Conservation (phyloP, 495 filamentous ascomycete species). For the Aspergillus taichungensis region DNA sequence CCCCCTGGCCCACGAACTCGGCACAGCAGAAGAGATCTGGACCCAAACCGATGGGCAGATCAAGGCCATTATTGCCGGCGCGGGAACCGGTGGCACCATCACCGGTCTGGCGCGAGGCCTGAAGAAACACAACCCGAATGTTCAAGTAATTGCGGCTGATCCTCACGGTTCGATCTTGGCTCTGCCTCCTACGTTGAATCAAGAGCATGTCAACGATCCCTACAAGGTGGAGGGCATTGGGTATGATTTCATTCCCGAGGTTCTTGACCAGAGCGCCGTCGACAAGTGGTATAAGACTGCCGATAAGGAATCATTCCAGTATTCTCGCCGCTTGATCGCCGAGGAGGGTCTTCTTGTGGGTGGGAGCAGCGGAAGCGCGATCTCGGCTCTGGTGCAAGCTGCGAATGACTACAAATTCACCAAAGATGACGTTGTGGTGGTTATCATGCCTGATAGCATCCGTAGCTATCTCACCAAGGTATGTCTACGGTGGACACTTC, state of each 20-base stretch:
- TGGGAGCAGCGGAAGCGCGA: slow-evolving; percentile 87
- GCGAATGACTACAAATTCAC: slow-evolving; percentile 64
- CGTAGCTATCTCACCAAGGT: slow-evolving; percentile 94
- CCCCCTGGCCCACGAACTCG: slow-evolving; percentile 85
- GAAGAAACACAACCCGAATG: slow-evolving; percentile 70
- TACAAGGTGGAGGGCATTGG: slow-evolving; percentile 99
- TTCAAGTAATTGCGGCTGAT: slow-evolving; percentile 87
- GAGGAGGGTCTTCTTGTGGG: slow-evolving; percentile 94
- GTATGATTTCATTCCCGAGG: slow-evolving; percentile 95
- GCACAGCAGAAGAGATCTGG: slow-evolving; percentile 97
- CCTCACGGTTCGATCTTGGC: slow-evolving; percentile 85
- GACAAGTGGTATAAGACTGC: slow-evolving; percentile 98
- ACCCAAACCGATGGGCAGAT: slow-evolving; percentile 77
- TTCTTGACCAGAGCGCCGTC: slow-evolving; percentile 73
- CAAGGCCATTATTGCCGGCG: slow-evolving; percentile 80
- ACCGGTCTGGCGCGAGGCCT: slow-evolving; percentile 81
- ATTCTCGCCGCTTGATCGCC: slow-evolving; percentile 78
- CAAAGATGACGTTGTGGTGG: slow-evolving; percentile 77
- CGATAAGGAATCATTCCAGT: slow-evolving; percentile 83
- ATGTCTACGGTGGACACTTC: not conserved
- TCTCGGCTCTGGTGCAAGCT: slow-evolving; percentile 74
- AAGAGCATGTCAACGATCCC: slow-evolving; percentile 64
- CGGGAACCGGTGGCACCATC: slow-evolving; percentile 93
- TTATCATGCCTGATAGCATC: slow-evolving; percentile 90
- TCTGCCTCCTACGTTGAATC: slow-evolving; percentile 66